These are phyloP conservation scores for Aspergillus sp. DNA, from an alignment of 2,329 filamentous ascomycete species.

Conservation along the genomic window DNA sequence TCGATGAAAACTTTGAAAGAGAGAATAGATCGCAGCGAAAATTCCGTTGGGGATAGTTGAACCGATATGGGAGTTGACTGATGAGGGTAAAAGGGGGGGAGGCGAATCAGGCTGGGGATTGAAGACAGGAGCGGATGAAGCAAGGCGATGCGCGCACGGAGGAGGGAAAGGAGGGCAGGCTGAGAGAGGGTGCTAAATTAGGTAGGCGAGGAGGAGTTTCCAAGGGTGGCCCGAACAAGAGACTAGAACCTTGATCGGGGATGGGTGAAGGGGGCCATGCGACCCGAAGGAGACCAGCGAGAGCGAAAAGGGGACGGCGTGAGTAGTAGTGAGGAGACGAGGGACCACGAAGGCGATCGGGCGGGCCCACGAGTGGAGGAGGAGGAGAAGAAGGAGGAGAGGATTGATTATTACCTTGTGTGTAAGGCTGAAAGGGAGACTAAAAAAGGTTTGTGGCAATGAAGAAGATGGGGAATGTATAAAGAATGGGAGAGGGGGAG, in stretches of 20 bases:
- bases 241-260: conserved; percentile 9
- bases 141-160: conserved; percentile 11
- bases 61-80: background rate
- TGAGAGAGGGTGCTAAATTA: conserved; percentile 7
- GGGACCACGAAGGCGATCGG: too few relatives aligned
- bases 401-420: too few relatives aligned
- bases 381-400: too few relatives aligned
- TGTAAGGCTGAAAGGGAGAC: too few relatives aligned
- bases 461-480: too few relatives aligned
- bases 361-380: too few relatives aligned
- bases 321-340: background rate
- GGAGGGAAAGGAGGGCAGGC: conserved; percentile 11
- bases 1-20: background rate
- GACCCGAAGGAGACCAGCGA: conserved; percentile 12
- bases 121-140: conserved; percentile 12
- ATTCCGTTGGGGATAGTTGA: background rate
- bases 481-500: too few relatives aligned
- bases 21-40: background rate
- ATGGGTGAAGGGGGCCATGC: conserved; percentile 17
- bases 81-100: background rate
- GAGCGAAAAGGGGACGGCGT: conserved; percentile 4
- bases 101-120: background rate
- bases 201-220: conserved; percentile 8
- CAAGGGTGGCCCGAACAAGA: conserved; percentile 12
- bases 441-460: too few relatives aligned